phyloP scores from a whole-genome alignment of 306 rosid genomes.

The Citrullus colocynthis region DNA sequence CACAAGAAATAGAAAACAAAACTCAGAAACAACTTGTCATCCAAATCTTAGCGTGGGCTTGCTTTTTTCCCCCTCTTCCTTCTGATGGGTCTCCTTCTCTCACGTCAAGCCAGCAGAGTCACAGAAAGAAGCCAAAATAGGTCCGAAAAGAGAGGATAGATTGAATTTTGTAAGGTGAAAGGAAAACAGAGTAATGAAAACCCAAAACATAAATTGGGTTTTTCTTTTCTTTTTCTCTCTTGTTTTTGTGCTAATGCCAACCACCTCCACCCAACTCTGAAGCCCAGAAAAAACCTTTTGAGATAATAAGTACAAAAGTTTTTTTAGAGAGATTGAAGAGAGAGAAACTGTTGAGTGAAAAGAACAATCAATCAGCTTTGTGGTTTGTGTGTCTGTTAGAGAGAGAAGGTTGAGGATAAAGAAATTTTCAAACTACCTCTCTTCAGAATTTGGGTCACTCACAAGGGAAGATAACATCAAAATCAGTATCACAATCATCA shows the following conservation, averaged over 20 bases:
- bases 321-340: neutral
- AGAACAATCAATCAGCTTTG: constrained; percentile 19
- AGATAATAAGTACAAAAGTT: neutral
- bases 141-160: constrained; percentile 12
- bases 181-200: constrained; percentile 24
- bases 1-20: neutral
- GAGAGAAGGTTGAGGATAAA: neutral
- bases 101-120: constrained; percentile 6
- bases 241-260: constrained; percentile 15
- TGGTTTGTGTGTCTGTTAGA: constrained; percentile 9
- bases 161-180: constrained; percentile 16
- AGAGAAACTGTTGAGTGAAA: neutral
- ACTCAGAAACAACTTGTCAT: constrained; percentile 6
- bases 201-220: constrained; percentile 6
- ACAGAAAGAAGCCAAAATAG: constrained; percentile 8
- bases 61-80: neutral
- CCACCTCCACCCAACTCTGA: constrained; percentile 9
- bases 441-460: neutral
- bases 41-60: neutral
- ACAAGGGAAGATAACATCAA: neutral
- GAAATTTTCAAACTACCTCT: neutral
- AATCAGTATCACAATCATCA: neutral
- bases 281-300: neutral
- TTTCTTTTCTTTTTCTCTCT: neutral
- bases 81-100: constrained; percentile 5